Conservation (phyloP, 495 filamentous ascomycete species). For the Penicillium alfredii region DNA sequence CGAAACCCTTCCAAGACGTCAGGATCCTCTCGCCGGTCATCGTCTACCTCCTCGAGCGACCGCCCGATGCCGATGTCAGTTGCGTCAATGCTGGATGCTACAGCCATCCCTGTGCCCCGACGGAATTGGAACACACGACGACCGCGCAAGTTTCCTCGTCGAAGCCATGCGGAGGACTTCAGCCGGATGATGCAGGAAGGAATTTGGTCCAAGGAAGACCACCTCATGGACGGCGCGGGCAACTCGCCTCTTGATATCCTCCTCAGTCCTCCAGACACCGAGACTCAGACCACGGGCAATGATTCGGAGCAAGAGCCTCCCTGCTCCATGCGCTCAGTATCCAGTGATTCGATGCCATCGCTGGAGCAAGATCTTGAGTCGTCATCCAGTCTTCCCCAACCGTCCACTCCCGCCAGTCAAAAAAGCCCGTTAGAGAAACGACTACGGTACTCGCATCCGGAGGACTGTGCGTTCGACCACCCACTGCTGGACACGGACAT, state of each 20-base stretch:
- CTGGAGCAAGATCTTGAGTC: constrained; percentile 51
- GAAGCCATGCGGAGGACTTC: constrained; percentile 43
- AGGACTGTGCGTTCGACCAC: constrained; percentile 52
- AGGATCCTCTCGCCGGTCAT: constrained; percentile 24
- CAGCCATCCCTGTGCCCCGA: constrained; percentile 39
- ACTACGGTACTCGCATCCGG: constrained; percentile 39
- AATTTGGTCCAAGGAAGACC: constrained; percentile 29
- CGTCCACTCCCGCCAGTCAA: constrained; percentile 32
- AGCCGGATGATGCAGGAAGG: constrained; percentile 40
- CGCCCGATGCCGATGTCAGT: constrained; percentile 32
- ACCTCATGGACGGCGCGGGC: constrained; percentile 20
- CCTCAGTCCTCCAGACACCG: constrained; percentile 42
- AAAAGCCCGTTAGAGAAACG: constrained; percentile 36
- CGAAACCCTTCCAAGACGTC: constrained; percentile 20
- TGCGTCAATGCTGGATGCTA: constrained; percentile 41
- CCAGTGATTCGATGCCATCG: constrained; percentile 58
- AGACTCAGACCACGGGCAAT: constrained; percentile 30
- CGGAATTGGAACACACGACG: constrained; percentile 27
- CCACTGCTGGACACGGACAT: constrained; percentile 44
- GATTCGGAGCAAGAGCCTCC: constrained; percentile 36
- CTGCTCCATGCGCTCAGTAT: constrained; percentile 48
- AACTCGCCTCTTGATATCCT: constrained; percentile 39
- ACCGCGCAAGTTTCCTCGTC: constrained; percentile 33
- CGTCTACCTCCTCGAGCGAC: constrained; percentile 28
- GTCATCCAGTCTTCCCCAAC: constrained; percentile 34